Conservation (phyloP, 495 filamentous ascomycete genomes). For the Tuber umbilicatum region DNA sequence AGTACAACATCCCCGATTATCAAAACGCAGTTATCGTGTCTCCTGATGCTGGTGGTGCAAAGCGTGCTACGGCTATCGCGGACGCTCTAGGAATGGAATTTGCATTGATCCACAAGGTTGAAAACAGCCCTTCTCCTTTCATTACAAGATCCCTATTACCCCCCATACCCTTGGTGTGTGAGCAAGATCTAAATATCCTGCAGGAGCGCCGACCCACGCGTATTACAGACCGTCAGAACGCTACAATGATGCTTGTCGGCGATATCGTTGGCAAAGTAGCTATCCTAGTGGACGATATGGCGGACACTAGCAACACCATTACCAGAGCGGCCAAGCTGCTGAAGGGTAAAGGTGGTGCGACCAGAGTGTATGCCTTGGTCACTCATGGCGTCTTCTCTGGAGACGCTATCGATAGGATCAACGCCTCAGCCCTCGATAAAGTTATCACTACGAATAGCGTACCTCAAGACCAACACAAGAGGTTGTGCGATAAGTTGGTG, state of each 20-base stretch:
- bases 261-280: slow-evolving; percentile 72
- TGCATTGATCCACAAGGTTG: slow-evolving; percentile 94
- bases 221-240: slow-evolving; percentile 88
- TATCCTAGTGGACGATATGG: slow-evolving; percentile 90
- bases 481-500: slow-evolving; percentile 74
- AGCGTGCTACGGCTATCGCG: slow-evolving; percentile 93
- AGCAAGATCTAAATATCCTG: slow-evolving; percentile 22
- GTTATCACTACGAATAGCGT: slow-evolving; percentile 93
- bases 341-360: slow-evolving; percentile 79
- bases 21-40: slow-evolving; percentile 87
- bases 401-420: slow-evolving; percentile 89
- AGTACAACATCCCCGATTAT: slow-evolving; percentile 76
- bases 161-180: not conserved
- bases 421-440: slow-evolving; percentile 79
- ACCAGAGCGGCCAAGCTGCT: slow-evolving; percentile 93
- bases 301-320: slow-evolving; percentile 93
- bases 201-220: slow-evolving; percentile 95
- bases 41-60: slow-evolving; percentile 93
- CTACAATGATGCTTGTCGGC: slow-evolving; percentile 97
- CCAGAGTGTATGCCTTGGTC: slow-evolving; percentile 77
- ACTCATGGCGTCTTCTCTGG: slow-evolving; percentile 93
- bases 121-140: not conserved
- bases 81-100: slow-evolving; percentile 88
- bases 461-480: slow-evolving; percentile 73
- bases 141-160: slow-evolving; percentile 39